Base-by-base conservation (phyloP, 495 filamentous ascomycete species). In the Achaetomiella virescens region DNA sequence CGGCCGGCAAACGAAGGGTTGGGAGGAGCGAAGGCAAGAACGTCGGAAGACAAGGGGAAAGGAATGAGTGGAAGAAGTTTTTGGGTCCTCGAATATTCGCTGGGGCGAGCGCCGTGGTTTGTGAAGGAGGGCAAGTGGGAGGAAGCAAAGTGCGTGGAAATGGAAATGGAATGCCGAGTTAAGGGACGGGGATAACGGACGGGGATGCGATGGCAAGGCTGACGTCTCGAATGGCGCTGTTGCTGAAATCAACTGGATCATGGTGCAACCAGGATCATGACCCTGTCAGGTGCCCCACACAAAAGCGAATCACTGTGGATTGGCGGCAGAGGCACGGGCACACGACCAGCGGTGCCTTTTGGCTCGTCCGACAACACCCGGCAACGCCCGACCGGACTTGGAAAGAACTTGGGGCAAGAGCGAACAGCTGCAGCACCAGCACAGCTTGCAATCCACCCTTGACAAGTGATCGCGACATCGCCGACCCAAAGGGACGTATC, bases 351-450 rank as follows among this genome's bases (percentile, higher is more conserved):
- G 27, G 27, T 4, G 27, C 27, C 14, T 9, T 5, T 11, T 17
- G n/a, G 9, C 29, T 25, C 25, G 11, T n/a, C 14, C 24, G 29
- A 1, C 43, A 49, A 0, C 55, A 57, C 55, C 47, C 55, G 55
- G 41, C 42, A 36, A 15, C 20, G 48, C 35, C 55, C 48, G 48
- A 52, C 45, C 42, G 5, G 18, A 47, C 36, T 38, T 57, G n/a
- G 17, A 25, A 42, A 53, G 24, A 53, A 52, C 48, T 40, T 46
- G 21, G 36, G 44, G 10, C 24, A 18, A 5, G n/a, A 6, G 6
- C n/a, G 3, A 10, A 6, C 15, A 21, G 24, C 10, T n/a, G 15
- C 27, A 11, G 8, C 6, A 17, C 5, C 11, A 35, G 17, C 15
- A 20, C 6, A 9, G 12, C 27, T n/a, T n/a, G n/a, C n/a, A n/a